Evolutionary conservation across 306 rosid genomes (phyloP).

Genomic region (Vachellia pachyceras): DNA sequence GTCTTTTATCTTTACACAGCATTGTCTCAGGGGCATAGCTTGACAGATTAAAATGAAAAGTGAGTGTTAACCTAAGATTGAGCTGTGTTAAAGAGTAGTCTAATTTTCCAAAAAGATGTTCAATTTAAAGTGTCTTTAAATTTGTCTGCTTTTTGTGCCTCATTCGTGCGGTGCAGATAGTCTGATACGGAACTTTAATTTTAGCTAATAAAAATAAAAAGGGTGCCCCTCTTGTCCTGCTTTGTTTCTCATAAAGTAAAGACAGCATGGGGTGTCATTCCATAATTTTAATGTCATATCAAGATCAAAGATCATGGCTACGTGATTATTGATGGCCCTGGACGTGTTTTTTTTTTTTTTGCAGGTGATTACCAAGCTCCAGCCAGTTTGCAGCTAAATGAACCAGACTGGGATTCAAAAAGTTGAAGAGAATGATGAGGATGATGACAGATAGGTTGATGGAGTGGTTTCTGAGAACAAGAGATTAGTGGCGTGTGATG

Average conservation of each 20-base stretch:
- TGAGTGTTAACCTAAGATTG: not conserved
- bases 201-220: not conserved
- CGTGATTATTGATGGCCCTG: not conserved
- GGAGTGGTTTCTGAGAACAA: constrained; percentile 15
- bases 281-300: constrained; percentile 5
- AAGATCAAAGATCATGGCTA: not conserved
- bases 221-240: not conserved
- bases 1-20: not conserved
- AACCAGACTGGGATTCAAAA: not conserved
- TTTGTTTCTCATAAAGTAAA: constrained; percentile 14
- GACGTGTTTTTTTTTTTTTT: not conserved
- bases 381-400: constrained; percentile 19
- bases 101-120: not conserved
- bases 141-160: not conserved
- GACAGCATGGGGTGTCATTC: constrained; percentile 17
- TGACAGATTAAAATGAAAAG: constrained; percentile 2
- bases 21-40: not conserved
- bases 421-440: not conserved
- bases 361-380: constrained; percentile 17
- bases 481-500: constrained; percentile 43
- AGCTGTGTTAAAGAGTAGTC: not conserved
- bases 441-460: not conserved
- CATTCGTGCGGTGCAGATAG: constrained; percentile 6
- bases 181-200: not conserved
- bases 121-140: not conserved